Evolutionary conservation across 768 basidiomycete genomes (phyloP), one percentile per base, ranked within the genome.

Genomic region (Dioszegia hungarica): DNA sequence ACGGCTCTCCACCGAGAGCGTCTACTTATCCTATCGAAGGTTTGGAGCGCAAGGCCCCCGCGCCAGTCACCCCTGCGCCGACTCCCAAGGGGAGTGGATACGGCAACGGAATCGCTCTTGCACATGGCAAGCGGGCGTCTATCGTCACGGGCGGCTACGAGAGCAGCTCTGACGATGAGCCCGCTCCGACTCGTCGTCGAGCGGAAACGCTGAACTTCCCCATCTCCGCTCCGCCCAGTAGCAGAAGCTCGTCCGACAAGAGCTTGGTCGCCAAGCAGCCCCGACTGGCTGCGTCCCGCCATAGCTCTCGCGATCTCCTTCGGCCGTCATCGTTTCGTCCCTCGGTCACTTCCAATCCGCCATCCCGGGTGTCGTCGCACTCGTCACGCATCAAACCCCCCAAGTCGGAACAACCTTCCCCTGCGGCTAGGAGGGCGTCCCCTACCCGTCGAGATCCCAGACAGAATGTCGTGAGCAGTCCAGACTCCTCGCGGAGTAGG

Each of bases 101-200:
- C 20, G 9, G 1, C 45, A 14, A 29, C 12, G 60, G 59, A 39
- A 11, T 46, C 44, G 28, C 25, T 28, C n/a, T 64, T 2, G 37
- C 54, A 10, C 56, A 60, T 40, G 63, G 67, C 19, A 61, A 56
- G 28, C 38, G 67, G 4, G 53, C 62, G 1, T 63, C 67, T 12
- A 41, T 51, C 22, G 57, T 69, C 12, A 69, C 64, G 10, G 67
- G 67, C 15, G 67, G 67, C 2, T 69, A 59, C 46, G 67, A 69
- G 53, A 57, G 36, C 48, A 47, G 31, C 37, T 53, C 55, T 40
- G 37, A 29, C 1, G 54, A 54, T 40, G 15, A 34, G 17, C 11
- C 12, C 12, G 10, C 5, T 14, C 27, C 31, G 1, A 11, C 29
- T 11, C 57, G 51, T 12, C 57, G 12, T 17, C 40, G 43, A 46